Base-by-base conservation (phyloP, 345 rosid genomes). In the Angophora floribunda region DNA sequence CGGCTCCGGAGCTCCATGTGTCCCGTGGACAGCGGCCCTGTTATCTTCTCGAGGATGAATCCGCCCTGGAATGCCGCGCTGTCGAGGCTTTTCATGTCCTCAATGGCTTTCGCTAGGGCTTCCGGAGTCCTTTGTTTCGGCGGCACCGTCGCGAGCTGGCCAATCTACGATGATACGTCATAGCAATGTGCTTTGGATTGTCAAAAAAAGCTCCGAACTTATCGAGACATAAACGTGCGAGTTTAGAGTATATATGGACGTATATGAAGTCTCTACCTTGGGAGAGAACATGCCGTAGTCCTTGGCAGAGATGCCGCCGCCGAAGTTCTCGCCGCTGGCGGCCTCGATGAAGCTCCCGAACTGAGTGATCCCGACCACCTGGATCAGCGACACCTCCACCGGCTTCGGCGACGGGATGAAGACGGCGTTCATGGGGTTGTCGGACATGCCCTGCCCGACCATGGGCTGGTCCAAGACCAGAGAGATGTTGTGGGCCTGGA, bases 391-490 rank as follows among this genome's bases (percentile, higher is more conserved):
- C 70, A 91, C 86, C 87, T 93, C 94, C 2, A 93, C 94, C 0
- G 94, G 94, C 21, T 8, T 52, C 82, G 93, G 92, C 1, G 94
- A 91, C 7, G 95, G 95, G 28, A 91, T 55, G 61, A 61, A 89
- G 47, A 93, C 87, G 45, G 92, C 92, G 44, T 93, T 93, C 94
- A 93, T 91, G n/a, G 94, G 95, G 51, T 91, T 93, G 36, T 93
- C 93, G 2, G 94, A 90, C 93, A 93, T 92, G 53, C 94, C 93
- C 61, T 91, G 92, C 44, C 95, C 95, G 9, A 93, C 91, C 91
- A 89, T 88, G 28, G 92, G 93, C 86, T 93, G 93, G 63, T 93
- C 91, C 87, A 89, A 24, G 45, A 93, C 92, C 49, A 92, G 88
- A 0, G 88, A 65, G 24, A 93, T 89, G 45, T 90, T 87, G 15